Conservation (phyloP, 768 basidiomycete genomes). For the Lyophyllum atratum region DNA sequence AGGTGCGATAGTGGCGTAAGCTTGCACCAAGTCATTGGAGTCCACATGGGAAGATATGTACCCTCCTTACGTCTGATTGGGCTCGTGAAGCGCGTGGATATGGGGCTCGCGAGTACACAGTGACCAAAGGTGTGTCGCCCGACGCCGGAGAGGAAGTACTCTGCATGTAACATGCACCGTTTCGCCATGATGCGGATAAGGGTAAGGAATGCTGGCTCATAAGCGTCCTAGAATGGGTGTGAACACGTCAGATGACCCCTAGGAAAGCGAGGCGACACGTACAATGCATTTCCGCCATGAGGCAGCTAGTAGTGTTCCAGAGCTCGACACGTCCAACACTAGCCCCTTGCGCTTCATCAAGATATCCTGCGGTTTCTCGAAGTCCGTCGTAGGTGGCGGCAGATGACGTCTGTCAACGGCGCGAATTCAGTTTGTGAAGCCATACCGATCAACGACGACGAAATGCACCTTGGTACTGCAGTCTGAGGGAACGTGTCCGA, state of each 20-base stretch:
- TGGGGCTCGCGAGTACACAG: constrained; percentile 95
- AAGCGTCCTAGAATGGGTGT: constrained; percentile 59
- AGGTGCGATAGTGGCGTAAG: neutral
- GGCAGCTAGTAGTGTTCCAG: constrained; percentile 83
- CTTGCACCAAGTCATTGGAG: too few relatives aligned
- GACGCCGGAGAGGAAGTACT: constrained; percentile 97
- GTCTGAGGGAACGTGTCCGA: constrained; percentile 96
- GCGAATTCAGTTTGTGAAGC: too few relatives aligned
- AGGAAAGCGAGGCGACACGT: constrained; percentile 2
- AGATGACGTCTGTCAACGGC: constrained; percentile 74
- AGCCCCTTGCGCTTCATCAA: constrained; percentile 83
- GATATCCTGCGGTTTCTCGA: constrained; percentile 94
- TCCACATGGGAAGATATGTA: constrained; percentile 39
- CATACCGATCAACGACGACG: constrained; percentile 52
- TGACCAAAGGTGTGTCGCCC: constrained; percentile 91
- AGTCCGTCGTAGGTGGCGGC: constrained; percentile 90
- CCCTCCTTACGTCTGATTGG: constrained; percentile 96
- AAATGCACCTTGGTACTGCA: constrained; percentile 76
- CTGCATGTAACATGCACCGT: constrained; percentile 96
- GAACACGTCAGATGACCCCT: neutral
- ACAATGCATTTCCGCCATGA: constrained; percentile 89
- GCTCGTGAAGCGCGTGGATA: constrained; percentile 98
- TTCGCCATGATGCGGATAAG: constrained; percentile 99
- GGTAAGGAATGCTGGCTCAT: constrained; percentile 91
- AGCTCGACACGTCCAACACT: constrained; percentile 86